Conservation (phyloP, 345 rosid genomes). For the Abelmoschus esculentus region DNA sequence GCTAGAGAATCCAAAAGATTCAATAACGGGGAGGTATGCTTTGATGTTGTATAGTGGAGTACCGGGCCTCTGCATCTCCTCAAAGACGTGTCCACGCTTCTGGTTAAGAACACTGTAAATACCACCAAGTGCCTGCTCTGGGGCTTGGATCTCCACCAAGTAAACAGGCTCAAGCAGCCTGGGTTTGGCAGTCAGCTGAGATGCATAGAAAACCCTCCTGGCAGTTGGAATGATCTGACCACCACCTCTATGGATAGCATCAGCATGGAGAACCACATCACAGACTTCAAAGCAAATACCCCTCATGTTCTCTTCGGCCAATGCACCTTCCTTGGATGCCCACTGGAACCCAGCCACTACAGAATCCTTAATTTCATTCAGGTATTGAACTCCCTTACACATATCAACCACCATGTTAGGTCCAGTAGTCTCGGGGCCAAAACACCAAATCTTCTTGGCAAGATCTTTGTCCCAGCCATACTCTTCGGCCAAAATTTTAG, state of each 20-base stretch:
- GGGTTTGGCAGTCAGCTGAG: conserved; percentile 50
- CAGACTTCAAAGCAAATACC: conserved; percentile 50
- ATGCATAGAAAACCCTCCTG: conserved; percentile 47
- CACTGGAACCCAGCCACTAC: conserved; percentile 59
- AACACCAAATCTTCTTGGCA: conserved; percentile 53
- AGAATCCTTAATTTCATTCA: conserved; percentile 52
- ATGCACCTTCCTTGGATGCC: conserved; percentile 47
- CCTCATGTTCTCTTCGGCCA: conserved; percentile 52
- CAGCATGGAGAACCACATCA: conserved; percentile 49
- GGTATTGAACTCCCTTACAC: conserved; percentile 56
- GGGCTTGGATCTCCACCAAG: conserved; percentile 51
- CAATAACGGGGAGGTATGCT: conserved; percentile 56
- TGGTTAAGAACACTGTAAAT: conserved; percentile 55
- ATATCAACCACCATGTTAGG: conserved; percentile 51
- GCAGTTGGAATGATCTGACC: conserved; percentile 52
- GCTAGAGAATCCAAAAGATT: conserved; percentile 54
- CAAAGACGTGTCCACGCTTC: conserved; percentile 61
- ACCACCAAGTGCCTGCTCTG: conserved; percentile 48
- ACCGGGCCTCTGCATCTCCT: conserved; percentile 61
- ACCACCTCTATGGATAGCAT: conserved; percentile 54
- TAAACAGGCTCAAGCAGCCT: conserved; percentile 47
- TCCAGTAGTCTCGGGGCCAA: conserved; percentile 52
- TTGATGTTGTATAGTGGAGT: conserved; percentile 64
- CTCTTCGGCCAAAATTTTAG: conserved; percentile 42
- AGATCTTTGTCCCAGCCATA: conserved; percentile 55